Percentiles rank a stretch among this genome's conserved stretches.
Evolutionary conservation across 2,329 filamentous ascomycete species (phyloP).

Genomic region (Trichoderma oligosporum): DNA sequence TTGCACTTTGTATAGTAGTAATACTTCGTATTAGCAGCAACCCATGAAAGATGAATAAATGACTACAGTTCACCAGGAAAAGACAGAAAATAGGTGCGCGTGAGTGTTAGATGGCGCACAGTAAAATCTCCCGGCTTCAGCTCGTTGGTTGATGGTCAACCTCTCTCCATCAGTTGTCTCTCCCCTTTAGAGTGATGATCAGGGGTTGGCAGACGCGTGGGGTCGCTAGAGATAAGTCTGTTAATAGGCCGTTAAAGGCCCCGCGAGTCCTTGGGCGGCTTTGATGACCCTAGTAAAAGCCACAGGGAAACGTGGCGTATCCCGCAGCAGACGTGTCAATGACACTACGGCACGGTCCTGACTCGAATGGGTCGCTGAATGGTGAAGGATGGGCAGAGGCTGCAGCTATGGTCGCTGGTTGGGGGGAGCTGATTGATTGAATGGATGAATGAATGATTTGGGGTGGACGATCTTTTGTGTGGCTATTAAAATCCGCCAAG

Average conservation of each 20-base stretch:
- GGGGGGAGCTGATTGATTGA: slow-evolving; percentile 2
- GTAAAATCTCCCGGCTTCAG: not conserved
- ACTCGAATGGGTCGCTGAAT: slow-evolving; percentile 16
- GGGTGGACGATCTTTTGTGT: not conserved
- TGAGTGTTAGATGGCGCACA: not conserved
- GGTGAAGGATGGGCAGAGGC: not conserved
- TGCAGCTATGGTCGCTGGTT: not conserved
- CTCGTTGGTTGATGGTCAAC: not conserved
- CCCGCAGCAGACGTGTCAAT: slow-evolving; percentile 17
- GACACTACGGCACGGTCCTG: slow-evolving; percentile 19
- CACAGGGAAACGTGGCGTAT: slow-evolving; percentile 19
- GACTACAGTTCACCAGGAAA: not conserved
- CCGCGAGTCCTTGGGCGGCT: too few species aligned
- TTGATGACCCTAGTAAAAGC: not conserved
- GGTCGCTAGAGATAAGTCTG: not conserved
- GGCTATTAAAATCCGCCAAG: slow-evolving; percentile 7
- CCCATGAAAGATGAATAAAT: not conserved
- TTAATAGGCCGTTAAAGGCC: too few species aligned
- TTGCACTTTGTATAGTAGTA: too few species aligned
- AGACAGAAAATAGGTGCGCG: not conserved
- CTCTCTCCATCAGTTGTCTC: slow-evolving; percentile 6
- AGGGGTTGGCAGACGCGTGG: slow-evolving; percentile 15
- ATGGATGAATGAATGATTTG: not conserved
- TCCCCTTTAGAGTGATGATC: slow-evolving; percentile 15
- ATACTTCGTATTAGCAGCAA: not conserved